Conservation (phyloP, 768 basidiomycete species). For the Kwoniella sp. region DNA sequence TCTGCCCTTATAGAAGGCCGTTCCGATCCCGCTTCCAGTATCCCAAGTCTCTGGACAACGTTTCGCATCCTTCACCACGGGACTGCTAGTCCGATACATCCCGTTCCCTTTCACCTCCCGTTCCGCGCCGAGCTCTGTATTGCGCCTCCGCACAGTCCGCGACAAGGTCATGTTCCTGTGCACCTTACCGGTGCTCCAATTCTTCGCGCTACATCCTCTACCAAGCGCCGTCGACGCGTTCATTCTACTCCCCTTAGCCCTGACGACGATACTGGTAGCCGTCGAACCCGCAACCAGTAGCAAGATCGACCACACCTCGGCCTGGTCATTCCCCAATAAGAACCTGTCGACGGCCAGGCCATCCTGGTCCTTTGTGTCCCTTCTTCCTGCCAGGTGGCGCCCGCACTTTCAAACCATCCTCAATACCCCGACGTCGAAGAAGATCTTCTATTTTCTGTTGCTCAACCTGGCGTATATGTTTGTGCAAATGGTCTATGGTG, state of each 20-base stretch:
- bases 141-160: slow-evolving; percentile 11
- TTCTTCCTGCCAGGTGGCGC: slow-evolving; percentile 44
- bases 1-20: too few relatives aligned
- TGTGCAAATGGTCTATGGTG: slow-evolving; percentile 80
- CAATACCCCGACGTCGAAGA: slow-evolving; percentile 82
- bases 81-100: slow-evolving; percentile 16
- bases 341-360: slow-evolving; percentile 6
- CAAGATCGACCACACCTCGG: neutral
- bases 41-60: slow-evolving; percentile 6
- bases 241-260: slow-evolving; percentile 24
- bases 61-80: slow-evolving; percentile 20
- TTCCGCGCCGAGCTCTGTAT: slow-evolving; percentile 1
- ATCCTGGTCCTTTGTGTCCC: slow-evolving; percentile 25
- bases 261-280: slow-evolving; percentile 8
- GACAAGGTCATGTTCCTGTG: slow-evolving; percentile 23
- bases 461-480: slow-evolving; percentile 94
- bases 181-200: slow-evolving; percentile 28
- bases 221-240: slow-evolving; percentile 25
- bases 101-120: slow-evolving; percentile 23
- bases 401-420: slow-evolving; percentile 82
- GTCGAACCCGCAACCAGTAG: neutral
- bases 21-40: slow-evolving; percentile 16
- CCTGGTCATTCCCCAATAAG: slow-evolving; percentile 3
- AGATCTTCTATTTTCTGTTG: slow-evolving; percentile 94
- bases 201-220: slow-evolving; percentile 34